A percentile compares a stretch with the other conserved stretches of the same genome.
Evolutionary conservation across 2,329 filamentous ascomycete genomes (phyloP).

Genomic region (Golovinomyces cichoracearum): DNA sequence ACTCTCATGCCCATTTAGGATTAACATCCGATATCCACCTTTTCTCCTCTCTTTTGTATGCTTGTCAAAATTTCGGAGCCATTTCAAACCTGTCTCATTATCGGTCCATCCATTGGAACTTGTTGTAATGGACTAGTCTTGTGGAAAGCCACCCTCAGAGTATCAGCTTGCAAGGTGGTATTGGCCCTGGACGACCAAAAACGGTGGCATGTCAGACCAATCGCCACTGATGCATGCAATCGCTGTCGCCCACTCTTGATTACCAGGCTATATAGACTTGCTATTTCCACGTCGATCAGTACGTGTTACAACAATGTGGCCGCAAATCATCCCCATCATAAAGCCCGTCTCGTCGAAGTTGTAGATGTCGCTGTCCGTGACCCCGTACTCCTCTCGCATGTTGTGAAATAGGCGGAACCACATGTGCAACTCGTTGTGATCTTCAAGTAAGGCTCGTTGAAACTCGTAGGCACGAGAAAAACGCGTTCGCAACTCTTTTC

Average conservation of each 20-base stretch:
- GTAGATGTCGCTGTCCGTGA: constrained; percentile 4
- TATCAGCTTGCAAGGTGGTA: constrained; percentile 11
- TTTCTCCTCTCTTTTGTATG: constrained; percentile 10
- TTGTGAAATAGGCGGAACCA: constrained; percentile 6
- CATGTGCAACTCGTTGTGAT: constrained; percentile 5
- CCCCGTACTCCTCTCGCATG: constrained; percentile 5
- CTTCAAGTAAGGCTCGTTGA: constrained; percentile 6
- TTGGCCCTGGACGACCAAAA: constrained; percentile 9
- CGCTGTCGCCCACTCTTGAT: constrained; percentile 2
- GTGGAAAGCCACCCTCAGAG: constrained; percentile 7
- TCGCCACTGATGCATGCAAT: constrained; percentile 9
- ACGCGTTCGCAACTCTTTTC: constrained; percentile 4
- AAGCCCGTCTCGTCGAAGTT: not conserved
- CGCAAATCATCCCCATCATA: constrained; percentile 7
- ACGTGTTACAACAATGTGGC: constrained; percentile 6
- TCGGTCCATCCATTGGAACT: constrained; percentile 16
- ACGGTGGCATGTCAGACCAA: constrained; percentile 8
- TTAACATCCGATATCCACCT: constrained; percentile 15
- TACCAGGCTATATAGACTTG: constrained; percentile 8
- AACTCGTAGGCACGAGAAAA: constrained; percentile 6
- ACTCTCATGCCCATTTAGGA: constrained; percentile 17
- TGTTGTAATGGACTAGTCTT: constrained; percentile 13
- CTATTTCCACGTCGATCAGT: constrained; percentile 6
- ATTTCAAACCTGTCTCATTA: constrained; percentile 15
- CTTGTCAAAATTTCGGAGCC: constrained; percentile 17